A percentile compares a stretch with the other conserved stretches of the same genome.
These are phyloP conservation scores for Xenosphaeropsis pyriputrescens DNA, from an alignment of 2,329 filamentous ascomycete species.

Conservation along the genomic window DNA sequence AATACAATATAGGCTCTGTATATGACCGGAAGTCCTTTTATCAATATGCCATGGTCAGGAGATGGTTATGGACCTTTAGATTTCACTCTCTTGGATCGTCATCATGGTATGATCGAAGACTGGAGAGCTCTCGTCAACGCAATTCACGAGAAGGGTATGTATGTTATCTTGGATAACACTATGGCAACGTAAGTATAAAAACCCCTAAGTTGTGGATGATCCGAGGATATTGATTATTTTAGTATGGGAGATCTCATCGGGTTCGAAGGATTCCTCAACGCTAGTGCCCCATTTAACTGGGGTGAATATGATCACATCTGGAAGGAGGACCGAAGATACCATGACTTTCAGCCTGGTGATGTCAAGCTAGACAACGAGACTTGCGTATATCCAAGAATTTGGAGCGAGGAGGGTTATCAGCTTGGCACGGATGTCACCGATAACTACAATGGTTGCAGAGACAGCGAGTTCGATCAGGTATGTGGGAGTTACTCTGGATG, in stretches of 20 bases:
- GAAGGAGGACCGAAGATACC: constrained; percentile 40
- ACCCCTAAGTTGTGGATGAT: too few species aligned
- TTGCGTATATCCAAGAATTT: constrained; percentile 45
- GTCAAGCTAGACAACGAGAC: constrained; percentile 32
- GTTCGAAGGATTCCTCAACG: constrained; percentile 44
- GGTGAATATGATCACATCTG: constrained; percentile 42
- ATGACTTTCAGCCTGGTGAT: constrained; percentile 40
- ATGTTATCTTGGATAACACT: constrained; percentile 51
- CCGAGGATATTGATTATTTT: neutral
- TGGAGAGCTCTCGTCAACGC: constrained; percentile 43
- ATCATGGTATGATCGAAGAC: constrained; percentile 42
- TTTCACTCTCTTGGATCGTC: constrained; percentile 45
- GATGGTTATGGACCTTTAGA: constrained; percentile 47
- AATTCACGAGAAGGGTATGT: constrained; percentile 49
- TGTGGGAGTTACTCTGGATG: constrained; percentile 25
- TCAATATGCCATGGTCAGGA: constrained; percentile 49
- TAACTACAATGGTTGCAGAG: constrained; percentile 6
- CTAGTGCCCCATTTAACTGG: constrained; percentile 35
- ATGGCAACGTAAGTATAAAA: constrained; percentile 39
- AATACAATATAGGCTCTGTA: constrained; percentile 28
- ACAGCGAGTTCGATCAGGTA: constrained; percentile 43
- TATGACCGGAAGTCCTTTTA: constrained; percentile 44
- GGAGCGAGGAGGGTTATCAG: constrained; percentile 39
- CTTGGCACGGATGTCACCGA: constrained; percentile 34
- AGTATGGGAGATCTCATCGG: constrained; percentile 44